These are phyloP conservation scores for Dacryopinax primogenitus DNA, from an alignment of 768 basidiomycete species.

Conservation along the genomic window DNA sequence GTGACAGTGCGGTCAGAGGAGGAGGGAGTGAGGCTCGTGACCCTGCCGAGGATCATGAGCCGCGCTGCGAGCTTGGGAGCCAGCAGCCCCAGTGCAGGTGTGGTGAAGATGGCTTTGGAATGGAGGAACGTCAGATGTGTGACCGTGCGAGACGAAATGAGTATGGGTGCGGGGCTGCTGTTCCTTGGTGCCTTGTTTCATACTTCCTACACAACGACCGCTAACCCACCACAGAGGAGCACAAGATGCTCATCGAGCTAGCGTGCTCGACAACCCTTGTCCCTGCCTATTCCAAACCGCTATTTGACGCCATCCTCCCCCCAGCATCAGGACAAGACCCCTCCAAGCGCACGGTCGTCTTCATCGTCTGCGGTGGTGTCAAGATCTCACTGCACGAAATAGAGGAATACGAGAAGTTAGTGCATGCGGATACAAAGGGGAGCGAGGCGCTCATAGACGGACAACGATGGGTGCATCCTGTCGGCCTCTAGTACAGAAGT, in stretches of 20 bases:
- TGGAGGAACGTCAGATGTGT: constrained; percentile 48
- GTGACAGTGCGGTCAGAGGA: constrained; percentile 33
- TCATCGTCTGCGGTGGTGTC: constrained; percentile 60
- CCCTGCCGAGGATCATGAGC: constrained; percentile 45
- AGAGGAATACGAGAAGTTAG: constrained; percentile 30
- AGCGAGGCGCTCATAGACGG: not conserved
- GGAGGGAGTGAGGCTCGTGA: constrained; percentile 42
- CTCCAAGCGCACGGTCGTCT: constrained; percentile 34
- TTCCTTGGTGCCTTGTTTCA: constrained; percentile 41
- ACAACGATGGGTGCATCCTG: not conserved
- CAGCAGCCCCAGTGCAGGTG: constrained; percentile 45
- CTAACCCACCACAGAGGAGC: constrained; percentile 41
- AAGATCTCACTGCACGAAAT: constrained; percentile 49
- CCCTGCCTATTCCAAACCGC: constrained; percentile 45
- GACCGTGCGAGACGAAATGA: constrained; percentile 53
- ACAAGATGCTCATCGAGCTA: constrained; percentile 61
- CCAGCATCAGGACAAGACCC: constrained; percentile 20
- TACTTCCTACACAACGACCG: not conserved
- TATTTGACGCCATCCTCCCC: constrained; percentile 45
- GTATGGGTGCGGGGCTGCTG: constrained; percentile 43
- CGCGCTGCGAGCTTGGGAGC: constrained; percentile 62
- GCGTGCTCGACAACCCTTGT: constrained; percentile 59
- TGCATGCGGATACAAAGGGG: not conserved
- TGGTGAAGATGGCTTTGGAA: constrained; percentile 53
- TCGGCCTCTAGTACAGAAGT: not conserved